Evolutionary conservation across 2,329 filamentous ascomycete genomes (phyloP), one percentile per base, ranked within the genome.

Genomic region (Penicillium occitanis): DNA sequence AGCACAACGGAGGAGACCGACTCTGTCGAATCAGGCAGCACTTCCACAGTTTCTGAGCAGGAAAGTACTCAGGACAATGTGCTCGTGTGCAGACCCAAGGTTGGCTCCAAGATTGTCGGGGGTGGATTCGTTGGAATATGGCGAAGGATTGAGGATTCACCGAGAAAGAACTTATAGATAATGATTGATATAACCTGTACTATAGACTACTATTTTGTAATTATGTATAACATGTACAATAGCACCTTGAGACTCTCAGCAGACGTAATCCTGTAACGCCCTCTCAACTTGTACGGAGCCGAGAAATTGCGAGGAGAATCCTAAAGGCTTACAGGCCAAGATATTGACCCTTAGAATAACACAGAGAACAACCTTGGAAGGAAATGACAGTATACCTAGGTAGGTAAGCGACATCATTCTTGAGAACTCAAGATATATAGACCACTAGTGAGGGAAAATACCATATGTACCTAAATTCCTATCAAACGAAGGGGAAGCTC

Each of bases 121-220:
- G 84, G 84, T 51, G 84, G 83, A 2, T 86, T 86, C 69, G 74
- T 86, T 60, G 84, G 79, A 1, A 70, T 85, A 37, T 86, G 80
- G 79, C 78, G 77, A 64, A 79, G 78, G 63, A 80, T 78, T 19
- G 77, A 78, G 69, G 73, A 77, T 69, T 67, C 10, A 8, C 42
- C 58, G 14, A 63, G 25, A 28, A 40, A 62, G 22, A 44, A 14
- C 53, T 28, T 28, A 33, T 33, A 35, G 19, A 55, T 40, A 35
- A 55, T 50, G 37, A 42, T 11, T 28, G 17, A 37, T 37, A 22
- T 51, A 30, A 13, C 13, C 30, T 57, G 53, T 40, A 57, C 17
- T 57, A 25, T 57, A 57, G 22, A 48, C 22, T 19, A 35, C 19
- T 33, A 55, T 5, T 35, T 1, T 55, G n/a, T 55, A 55, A 35